A percentile compares a stretch with the other conserved stretches of the same genome.
Conservation (phyloP, 2,329 filamentous ascomycete species). For the Cordyceps fumosorosea region DNA sequence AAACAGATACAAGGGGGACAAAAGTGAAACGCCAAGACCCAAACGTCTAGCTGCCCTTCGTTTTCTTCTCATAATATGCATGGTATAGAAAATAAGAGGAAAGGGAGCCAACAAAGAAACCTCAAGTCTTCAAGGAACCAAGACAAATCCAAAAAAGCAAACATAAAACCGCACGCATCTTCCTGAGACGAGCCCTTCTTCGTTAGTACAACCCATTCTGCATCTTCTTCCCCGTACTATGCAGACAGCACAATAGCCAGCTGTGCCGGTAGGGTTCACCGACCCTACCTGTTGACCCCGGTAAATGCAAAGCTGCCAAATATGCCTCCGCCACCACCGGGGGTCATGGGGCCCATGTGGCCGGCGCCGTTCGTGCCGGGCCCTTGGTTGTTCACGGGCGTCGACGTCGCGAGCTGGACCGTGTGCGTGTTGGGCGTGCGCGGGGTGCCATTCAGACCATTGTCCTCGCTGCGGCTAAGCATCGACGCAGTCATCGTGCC, state of each 20-base stretch:
- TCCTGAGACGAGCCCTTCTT: neutral
- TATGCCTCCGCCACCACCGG: constrained; percentile 65
- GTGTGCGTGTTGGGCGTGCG: constrained; percentile 64
- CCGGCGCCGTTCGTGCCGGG: constrained; percentile 47
- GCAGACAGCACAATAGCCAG: neutral
- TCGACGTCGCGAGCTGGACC: constrained; percentile 42
- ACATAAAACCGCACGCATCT: neutral
- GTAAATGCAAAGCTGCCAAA: constrained; percentile 66
- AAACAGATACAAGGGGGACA: neutral
- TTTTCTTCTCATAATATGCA: neutral
- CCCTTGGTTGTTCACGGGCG: constrained; percentile 39
- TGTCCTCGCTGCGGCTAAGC: constrained; percentile 27
- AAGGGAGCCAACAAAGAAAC: constrained; percentile 2
- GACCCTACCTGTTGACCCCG: constrained; percentile 29
- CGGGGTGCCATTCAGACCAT: constrained; percentile 40
- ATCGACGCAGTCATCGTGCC: constrained; percentile 30
- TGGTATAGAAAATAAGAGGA: constrained; percentile 11
- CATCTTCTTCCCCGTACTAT: neutral
- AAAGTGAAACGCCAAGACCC: neutral
- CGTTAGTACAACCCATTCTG: neutral
- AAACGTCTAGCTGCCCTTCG: neutral
- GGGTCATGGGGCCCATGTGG: constrained; percentile 67
- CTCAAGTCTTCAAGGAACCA: neutral
- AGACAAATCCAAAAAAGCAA: neutral
- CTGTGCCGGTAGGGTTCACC: neutral